Conservation (phyloP, 805 yeast genomes). For the Kuraishia floccosa region DNA sequence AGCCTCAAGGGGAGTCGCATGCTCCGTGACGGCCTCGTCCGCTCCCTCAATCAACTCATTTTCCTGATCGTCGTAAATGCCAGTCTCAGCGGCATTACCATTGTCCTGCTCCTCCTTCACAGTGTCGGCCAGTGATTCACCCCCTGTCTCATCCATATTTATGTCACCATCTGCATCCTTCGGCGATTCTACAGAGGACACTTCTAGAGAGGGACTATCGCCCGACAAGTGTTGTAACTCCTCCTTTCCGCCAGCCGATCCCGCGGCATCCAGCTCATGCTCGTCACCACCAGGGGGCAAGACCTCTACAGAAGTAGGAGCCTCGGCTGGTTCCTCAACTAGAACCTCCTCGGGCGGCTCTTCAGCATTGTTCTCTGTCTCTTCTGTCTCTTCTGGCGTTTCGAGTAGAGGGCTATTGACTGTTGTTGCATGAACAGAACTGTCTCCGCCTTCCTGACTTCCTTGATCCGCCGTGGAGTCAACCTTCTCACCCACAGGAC, state of each 20-base stretch:
- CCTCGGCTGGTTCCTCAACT: neutral
- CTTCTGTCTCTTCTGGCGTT: too few relatives aligned
- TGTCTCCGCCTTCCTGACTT: too few relatives aligned
- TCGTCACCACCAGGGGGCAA: too few relatives aligned
- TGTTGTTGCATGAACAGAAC: too few relatives aligned
- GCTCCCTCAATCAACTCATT: neutral
- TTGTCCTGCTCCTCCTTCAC: neutral
- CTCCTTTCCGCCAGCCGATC: too few relatives aligned
- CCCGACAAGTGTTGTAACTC: too few relatives aligned
- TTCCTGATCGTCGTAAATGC: neutral
- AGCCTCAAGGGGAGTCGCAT: neutral
- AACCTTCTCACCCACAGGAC: too few relatives aligned
- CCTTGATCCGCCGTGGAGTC: too few relatives aligned
- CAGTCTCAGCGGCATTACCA: neutral
- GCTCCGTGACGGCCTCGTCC: neutral
- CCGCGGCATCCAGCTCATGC: too few relatives aligned
- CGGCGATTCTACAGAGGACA: neutral
- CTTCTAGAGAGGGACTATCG: too few relatives aligned
- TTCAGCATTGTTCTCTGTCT: neutral
- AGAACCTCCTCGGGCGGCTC: neutral
- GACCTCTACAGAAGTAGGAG: neutral
- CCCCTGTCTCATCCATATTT: neutral
- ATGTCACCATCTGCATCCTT: neutral
- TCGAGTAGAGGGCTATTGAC: too few relatives aligned
- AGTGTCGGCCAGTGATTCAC: neutral